Base-by-base conservation (phyloP, 2,329 filamentous ascomycete genomes). In the Colletotrichum orchidophilum region DNA sequence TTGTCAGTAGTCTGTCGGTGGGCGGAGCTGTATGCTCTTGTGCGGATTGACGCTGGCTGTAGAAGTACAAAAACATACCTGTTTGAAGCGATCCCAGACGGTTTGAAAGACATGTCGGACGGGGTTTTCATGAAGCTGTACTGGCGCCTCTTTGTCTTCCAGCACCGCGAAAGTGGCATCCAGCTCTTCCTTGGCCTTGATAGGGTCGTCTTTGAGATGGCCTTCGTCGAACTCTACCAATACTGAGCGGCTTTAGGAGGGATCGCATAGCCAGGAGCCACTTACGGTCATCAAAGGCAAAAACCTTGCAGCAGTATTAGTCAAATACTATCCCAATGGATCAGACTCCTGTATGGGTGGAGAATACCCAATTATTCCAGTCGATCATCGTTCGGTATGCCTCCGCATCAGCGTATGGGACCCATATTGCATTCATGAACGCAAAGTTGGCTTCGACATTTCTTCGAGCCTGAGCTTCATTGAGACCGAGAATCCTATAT, bases 261-360 rank as follows among this genome's bases (percentile, higher is more conserved):
- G 21, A 8, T n/a, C 0, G 2, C 18, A 9, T 21, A 1, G 7
- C 0, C 18, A 46, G n/a, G 18, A 8, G n/a, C 4, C 11, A 11
- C 39, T 46, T 3, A 46, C 39, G 39, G 39, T 46, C 39, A 11
- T 46, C 39, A 21, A 46, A 46, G 3, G 39, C 39, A 46, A 46
- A 46, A 3, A 46, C 39, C 39, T 46, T n/a, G 3, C 2, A 11
- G 1, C 8, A 2, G 18, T 0, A 46, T 46, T 9, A 21, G 39
- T 18, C 7, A 15, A 46, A 21, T 7, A 8, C 2, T 46, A 9
- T n/a, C 39, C 39, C 18, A 4, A 46, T 8, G 7, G 8, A 46
- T n/a, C 11, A 1, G 11, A n/a, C 18, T 3, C 39, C 18, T 8
- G 9, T 46, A 9, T n/a, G 15, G 4, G 18, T 21, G 15, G 9